Evolutionary conservation across 2,329 filamentous ascomycete species (phyloP).

Genomic region (Trichoderma sp.): DNA sequence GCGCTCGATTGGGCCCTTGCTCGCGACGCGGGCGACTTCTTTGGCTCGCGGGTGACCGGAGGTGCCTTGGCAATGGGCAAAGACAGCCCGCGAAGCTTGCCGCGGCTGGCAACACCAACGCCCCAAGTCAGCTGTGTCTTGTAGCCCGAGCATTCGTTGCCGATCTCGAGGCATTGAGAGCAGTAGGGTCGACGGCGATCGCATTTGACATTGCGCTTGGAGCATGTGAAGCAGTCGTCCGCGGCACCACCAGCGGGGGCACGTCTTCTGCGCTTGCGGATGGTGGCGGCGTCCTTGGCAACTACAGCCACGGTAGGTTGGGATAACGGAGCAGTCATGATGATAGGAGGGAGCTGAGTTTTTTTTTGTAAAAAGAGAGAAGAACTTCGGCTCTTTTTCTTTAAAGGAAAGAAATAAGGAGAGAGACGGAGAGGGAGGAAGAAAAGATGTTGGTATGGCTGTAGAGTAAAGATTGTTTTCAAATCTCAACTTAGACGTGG

Average conservation of each 20-base stretch:
- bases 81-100: constrained; percentile 87
- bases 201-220: constrained; percentile 78
- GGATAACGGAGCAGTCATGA: constrained; percentile 50
- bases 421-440: neutral
- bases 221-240: constrained; percentile 93
- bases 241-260: constrained; percentile 83
- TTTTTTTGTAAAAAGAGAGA: neutral
- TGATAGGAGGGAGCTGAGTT: constrained; percentile 9
- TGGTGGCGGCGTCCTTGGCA: constrained; percentile 51
- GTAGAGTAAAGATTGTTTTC: neutral
- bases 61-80: constrained; percentile 63
- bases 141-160: constrained; percentile 92
- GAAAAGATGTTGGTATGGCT: neutral
- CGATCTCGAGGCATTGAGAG: constrained; percentile 86
- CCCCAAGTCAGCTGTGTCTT: constrained; percentile 97
- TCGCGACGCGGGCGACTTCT: constrained; percentile 45
- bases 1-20: constrained; percentile 45
- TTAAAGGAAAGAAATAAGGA: neutral
- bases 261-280: constrained; percentile 76
- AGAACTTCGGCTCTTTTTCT: neutral
- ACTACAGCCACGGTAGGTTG: constrained; percentile 40
- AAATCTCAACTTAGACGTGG: neutral
- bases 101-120: constrained; percentile 89
- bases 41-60: constrained; percentile 49
- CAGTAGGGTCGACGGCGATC: constrained; percentile 92